phyloP scores from a whole-genome alignment of 2,329 filamentous ascomycete species.

The Fragosphaeria purpurea region DNA sequence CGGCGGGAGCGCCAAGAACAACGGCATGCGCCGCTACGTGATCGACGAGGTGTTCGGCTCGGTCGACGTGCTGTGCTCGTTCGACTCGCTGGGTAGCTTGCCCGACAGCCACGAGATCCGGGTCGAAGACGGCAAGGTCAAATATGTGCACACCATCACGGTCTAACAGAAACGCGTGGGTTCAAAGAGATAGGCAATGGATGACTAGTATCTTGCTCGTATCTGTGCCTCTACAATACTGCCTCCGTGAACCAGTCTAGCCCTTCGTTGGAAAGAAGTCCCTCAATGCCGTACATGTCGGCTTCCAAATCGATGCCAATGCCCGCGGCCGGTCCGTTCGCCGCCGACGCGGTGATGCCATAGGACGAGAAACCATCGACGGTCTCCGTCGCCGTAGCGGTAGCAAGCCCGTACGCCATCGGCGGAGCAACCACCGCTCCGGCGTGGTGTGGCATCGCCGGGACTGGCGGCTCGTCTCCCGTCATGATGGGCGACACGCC shows the following conservation, averaged over 20 bases:
- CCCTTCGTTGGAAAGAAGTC: constrained; percentile 3
- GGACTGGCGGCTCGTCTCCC: too few relatives aligned
- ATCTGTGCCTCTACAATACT: not conserved
- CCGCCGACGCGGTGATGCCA: too few relatives aligned
- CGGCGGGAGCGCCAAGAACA: constrained; percentile 20
- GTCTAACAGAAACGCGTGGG: constrained; percentile 7
- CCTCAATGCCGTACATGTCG: constrained; percentile 6
- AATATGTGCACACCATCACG: constrained; percentile 28
- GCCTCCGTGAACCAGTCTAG: constrained; percentile 6
- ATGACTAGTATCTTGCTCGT: too few relatives aligned
- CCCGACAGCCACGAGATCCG: constrained; percentile 26
- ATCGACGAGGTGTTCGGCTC: constrained; percentile 26
- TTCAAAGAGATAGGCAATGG: too few relatives aligned
- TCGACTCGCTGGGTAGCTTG: constrained; percentile 22
- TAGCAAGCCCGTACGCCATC: too few relatives aligned
- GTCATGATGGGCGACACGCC: too few relatives aligned
- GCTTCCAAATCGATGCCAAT: constrained; percentile 7
- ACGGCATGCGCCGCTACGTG: constrained; percentile 25
- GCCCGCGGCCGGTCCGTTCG: not conserved
- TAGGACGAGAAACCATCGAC: too few relatives aligned
- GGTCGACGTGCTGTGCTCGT: constrained; percentile 25
- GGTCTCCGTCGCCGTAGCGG: too few relatives aligned
- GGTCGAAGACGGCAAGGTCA: constrained; percentile 23
- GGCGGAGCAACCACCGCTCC: too few relatives aligned
- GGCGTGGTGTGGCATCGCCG: too few relatives aligned